phyloP scores from a whole-genome alignment of 1,139 yeast genomes.

The Saccharomycopsis crataegensis region DNA sequence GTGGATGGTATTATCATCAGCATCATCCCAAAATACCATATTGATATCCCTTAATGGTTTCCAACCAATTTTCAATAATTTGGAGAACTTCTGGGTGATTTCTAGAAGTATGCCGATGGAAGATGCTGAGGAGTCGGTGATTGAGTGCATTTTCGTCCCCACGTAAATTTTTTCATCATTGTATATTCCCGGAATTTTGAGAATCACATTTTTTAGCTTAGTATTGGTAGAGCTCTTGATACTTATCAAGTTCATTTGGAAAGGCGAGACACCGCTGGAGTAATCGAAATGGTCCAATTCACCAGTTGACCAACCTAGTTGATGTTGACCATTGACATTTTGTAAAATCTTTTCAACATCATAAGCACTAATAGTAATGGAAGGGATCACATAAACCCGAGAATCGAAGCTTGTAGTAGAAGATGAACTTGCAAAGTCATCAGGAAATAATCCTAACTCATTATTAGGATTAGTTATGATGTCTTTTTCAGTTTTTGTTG shows the following conservation, averaged over 20 bases:
- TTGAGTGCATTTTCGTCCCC: slow-evolving; percentile 1
- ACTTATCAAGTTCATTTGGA: slow-evolving; percentile 30
- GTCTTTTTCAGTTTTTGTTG: slow-evolving; percentile 37
- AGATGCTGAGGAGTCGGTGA: background rate
- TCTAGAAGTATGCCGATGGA: background rate
- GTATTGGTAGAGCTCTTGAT: slow-evolving; percentile 31
- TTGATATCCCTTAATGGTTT: slow-evolving; percentile 45
- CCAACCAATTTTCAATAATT: slow-evolving; percentile 39
- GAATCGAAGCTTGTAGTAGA: background rate
- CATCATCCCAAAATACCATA: slow-evolving; percentile 44
- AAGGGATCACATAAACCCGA: slow-evolving; percentile 18
- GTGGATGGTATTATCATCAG: slow-evolving; percentile 29
- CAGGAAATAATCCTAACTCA: slow-evolving; percentile 37
- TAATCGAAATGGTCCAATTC: slow-evolving; percentile 31
- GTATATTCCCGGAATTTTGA: slow-evolving; percentile 43
- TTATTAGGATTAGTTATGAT: slow-evolving; percentile 37
- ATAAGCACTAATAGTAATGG: slow-evolving; percentile 33
- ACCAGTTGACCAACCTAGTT: slow-evolving; percentile 31
- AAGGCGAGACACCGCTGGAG: slow-evolving; percentile 33
- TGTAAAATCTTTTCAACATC: slow-evolving; percentile 34
- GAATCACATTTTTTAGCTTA: slow-evolving; percentile 37
- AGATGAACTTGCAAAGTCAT: slow-evolving; percentile 22
- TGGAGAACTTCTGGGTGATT: slow-evolving; percentile 31
- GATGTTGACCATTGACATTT: slow-evolving; percentile 29
- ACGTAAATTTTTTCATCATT: slow-evolving; percentile 34